A percentile compares a stretch with the other conserved stretches of the same genome.
These are phyloP conservation scores for Paracamarosporium sp. DNA, from an alignment of 2,329 filamentous ascomycete genomes.

Conservation along the genomic window DNA sequence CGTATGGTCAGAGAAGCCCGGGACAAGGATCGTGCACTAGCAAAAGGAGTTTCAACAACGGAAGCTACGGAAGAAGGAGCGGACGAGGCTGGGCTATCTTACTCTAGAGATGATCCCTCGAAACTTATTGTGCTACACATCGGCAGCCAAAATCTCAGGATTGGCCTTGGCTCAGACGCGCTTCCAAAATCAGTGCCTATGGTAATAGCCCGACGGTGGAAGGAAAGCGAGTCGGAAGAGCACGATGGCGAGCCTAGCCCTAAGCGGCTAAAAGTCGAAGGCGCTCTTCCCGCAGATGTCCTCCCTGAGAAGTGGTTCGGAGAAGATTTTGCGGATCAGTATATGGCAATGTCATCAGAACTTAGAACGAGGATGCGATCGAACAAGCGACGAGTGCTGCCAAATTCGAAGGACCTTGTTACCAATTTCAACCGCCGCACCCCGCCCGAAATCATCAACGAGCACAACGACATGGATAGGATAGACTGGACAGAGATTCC, in stretches of 20 bases:
- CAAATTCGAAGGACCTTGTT: slow-evolving; percentile 96
- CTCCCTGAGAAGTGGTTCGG: slow-evolving; percentile 83
- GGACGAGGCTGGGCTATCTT: slow-evolving; percentile 37
- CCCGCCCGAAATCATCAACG: slow-evolving; percentile 83
- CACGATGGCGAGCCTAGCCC: slow-evolving; percentile 79
- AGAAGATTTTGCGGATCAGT: slow-evolving; percentile 73
- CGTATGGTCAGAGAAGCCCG: slow-evolving; percentile 84
- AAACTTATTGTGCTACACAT: slow-evolving; percentile 95
- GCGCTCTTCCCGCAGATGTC: slow-evolving; percentile 66
- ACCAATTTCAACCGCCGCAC: slow-evolving; percentile 91
- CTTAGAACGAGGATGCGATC: slow-evolving; percentile 89
- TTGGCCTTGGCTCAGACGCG: slow-evolving; percentile 94
- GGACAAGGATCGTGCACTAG: slow-evolving; percentile 84
- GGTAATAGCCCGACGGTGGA: slow-evolving; percentile 82
- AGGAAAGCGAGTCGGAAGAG: slow-evolving; percentile 82
- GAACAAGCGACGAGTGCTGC: slow-evolving; percentile 92
- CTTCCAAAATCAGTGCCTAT: slow-evolving; percentile 94
- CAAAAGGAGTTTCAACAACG: slow-evolving; percentile 67
- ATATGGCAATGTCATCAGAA: slow-evolving; percentile 82
- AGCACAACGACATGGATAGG: slow-evolving; percentile 92
- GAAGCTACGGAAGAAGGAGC: slow-evolving; percentile 34
- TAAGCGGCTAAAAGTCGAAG: slow-evolving; percentile 67
- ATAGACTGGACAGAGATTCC: slow-evolving; percentile 94
- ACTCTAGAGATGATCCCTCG: slow-evolving; percentile 69
- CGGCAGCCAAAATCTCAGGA: slow-evolving; percentile 92